Evolutionary conservation across 257 asterid species (phyloP).

Genomic region (Misopates orontium): DNA sequence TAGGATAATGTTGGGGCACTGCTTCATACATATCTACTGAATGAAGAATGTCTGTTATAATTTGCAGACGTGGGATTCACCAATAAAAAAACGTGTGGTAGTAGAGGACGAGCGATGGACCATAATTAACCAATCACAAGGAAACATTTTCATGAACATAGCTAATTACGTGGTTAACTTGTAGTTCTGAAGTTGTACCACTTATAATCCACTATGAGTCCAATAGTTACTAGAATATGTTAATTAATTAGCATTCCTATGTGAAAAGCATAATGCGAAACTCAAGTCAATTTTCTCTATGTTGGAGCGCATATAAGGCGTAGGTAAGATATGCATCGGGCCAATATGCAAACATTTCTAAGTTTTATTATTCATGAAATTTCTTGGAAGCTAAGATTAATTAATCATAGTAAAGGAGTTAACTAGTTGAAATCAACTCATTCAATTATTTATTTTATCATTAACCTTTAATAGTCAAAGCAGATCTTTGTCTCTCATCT

Average conservation of each 20-base stretch:
- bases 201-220: neutral
- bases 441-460: neutral
- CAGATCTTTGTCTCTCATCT: neutral
- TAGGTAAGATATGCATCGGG: too few relatives aligned
- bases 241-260: neutral
- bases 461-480: slow-evolving; percentile 7
- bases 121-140: too few relatives aligned
- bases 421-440: slow-evolving; percentile 12
- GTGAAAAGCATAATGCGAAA: neutral
- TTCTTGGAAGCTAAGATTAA: neutral
- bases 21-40: too few relatives aligned
- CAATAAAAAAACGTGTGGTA: too few relatives aligned
- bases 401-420: neutral
- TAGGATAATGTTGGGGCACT: too few relatives aligned
- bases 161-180: neutral
- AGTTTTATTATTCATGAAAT: neutral
- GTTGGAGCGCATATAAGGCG: neutral
- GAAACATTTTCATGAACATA: neutral
- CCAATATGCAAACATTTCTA: too few relatives aligned
- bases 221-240: neutral
- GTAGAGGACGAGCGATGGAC: too few relatives aligned
- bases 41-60: too few relatives aligned
- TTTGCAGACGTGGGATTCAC: too few relatives aligned
- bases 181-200: neutral
- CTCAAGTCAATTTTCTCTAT: slow-evolving; percentile 2